A percentile compares a stretch with the other conserved stretches of the same genome.
These are phyloP conservation scores for Haplosporangium gracile DNA, from an alignment of 192 early-diverging fungal genomes.

Conservation along the genomic window DNA sequence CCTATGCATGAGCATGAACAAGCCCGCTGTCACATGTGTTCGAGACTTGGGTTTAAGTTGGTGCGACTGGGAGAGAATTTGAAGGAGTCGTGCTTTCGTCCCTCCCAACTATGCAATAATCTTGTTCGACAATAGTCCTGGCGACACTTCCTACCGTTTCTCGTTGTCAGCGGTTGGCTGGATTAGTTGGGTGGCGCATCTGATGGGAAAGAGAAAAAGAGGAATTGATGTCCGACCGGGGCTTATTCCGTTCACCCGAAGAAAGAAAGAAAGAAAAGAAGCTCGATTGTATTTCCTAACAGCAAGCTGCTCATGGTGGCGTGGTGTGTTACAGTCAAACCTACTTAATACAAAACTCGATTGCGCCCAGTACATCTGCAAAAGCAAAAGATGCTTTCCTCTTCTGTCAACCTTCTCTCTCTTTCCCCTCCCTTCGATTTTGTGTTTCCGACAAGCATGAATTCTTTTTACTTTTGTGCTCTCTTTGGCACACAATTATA, in stretches of 20 bases:
- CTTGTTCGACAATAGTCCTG: background rate
- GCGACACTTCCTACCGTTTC: background rate
- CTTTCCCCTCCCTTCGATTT: background rate
- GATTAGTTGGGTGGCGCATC: background rate
- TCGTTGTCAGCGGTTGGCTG: background rate
- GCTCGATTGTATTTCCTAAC: too few relatives aligned
- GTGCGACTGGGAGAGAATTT: too few relatives aligned
- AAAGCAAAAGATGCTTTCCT: background rate
- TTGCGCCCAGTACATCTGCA: background rate
- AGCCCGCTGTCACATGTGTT: background rate
- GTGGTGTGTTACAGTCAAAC: too few relatives aligned
- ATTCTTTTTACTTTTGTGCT: too few relatives aligned
- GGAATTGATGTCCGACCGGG: background rate
- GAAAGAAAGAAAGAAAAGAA: background rate
- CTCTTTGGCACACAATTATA: too few relatives aligned
- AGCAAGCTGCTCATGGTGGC: too few relatives aligned
- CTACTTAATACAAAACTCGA: background rate
- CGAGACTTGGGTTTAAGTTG: background rate
- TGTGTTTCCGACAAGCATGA: background rate
- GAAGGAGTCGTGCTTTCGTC: background rate
- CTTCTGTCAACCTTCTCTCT: background rate
- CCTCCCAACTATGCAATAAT: background rate
- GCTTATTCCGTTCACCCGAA: background rate
- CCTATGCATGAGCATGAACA: background rate
- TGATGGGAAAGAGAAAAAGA: slow-evolving; percentile 3